These are phyloP conservation scores for Vittaforma corneae DNA, from an alignment of 371 early-diverging fungal genomes.

Conservation along the genomic window DNA sequence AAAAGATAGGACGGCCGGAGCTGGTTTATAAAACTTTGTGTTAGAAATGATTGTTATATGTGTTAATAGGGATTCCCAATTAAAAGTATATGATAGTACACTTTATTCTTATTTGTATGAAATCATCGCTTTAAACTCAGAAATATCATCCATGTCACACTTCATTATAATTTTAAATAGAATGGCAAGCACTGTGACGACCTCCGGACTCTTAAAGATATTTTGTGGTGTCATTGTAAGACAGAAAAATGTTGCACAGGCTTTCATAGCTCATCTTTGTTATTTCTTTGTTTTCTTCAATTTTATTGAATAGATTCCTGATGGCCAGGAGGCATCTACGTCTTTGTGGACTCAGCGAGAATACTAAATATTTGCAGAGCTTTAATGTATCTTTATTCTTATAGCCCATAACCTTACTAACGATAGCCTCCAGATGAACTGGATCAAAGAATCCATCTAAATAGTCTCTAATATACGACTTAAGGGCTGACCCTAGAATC, in stretches of 20 bases:
- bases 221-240: conserved; percentile 5
- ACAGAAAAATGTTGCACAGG: conserved; percentile 8
- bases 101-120: no score
- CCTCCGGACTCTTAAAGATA: not conserved
- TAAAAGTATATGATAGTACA: no score
- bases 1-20: no score
- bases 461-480: conserved; percentile 13
- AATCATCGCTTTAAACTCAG: no score
- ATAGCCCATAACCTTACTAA: not conserved
- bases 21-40: no score
- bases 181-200: no score
- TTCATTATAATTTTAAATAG: no score
- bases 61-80: no score
- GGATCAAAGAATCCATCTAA: conserved; percentile 12
- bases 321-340: not conserved
- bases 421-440: not conserved
- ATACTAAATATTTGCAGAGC: conserved; percentile 5
- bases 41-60: no score
- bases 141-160: no score
- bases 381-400: not conserved
- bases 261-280: conserved; percentile 4
- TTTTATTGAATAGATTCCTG: not conserved
- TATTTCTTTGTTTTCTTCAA: not conserved
- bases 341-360: not conserved
- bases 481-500: conserved; percentile 1